Percentiles rank a stretch among this genome's conserved stretches.
These are phyloP conservation scores for Colletotrichum gigasporum DNA, from an alignment of 2,329 filamentous ascomycete genomes.

Conservation along the genomic window DNA sequence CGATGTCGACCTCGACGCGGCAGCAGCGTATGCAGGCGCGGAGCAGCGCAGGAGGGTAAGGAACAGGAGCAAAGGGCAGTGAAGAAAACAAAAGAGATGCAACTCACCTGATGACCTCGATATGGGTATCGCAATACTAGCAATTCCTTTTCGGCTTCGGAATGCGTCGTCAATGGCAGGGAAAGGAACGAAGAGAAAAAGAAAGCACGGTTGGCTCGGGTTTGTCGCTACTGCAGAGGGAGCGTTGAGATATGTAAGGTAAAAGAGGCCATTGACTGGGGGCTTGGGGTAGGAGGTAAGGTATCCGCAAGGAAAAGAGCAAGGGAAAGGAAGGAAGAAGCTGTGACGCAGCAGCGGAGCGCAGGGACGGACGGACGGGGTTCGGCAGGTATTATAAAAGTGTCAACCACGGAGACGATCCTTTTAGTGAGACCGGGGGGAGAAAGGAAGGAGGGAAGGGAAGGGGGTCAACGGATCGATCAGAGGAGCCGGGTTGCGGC, in stretches of 20 bases:
- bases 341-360: conserved; percentile 30
- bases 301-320: conserved; percentile 2
- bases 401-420: conserved; percentile 32
- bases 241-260: conserved; percentile 25
- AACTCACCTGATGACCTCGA: conserved; percentile 4
- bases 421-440: conserved; percentile 30
- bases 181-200: conserved; percentile 17
- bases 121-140: conserved; percentile 2
- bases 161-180: conserved; percentile 14
- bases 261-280: not conserved
- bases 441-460: conserved; percentile 13
- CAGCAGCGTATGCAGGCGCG: not conserved
- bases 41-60: not conserved
- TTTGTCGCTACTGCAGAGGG: conserved; percentile 22
- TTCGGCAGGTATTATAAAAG: conserved; percentile 33
- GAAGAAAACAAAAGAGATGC: not conserved
- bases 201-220: conserved; percentile 14
- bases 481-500: conserved; percentile 15
- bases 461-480: conserved; percentile 18
- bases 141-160: not conserved
- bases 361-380: conserved; percentile 29
- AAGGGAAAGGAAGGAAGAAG: conserved; percentile 24
- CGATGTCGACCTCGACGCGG: not conserved
- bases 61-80: not conserved
- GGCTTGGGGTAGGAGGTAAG: not conserved